These are phyloP conservation scores for Suhomyces bokatorum DNA, from an alignment of 1,139 yeast genomes.

Conservation along the genomic window DNA sequence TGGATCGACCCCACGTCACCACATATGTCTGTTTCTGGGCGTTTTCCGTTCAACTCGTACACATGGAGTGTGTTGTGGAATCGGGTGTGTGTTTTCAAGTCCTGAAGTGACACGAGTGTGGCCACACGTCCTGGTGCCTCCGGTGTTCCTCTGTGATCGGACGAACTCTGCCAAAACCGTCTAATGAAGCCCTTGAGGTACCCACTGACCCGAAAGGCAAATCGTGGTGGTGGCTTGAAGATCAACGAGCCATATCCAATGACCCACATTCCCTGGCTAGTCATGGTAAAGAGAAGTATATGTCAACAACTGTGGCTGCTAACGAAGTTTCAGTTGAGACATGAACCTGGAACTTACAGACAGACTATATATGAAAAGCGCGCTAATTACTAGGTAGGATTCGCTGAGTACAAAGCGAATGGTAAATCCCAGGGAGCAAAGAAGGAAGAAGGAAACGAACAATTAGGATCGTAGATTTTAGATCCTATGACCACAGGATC, in stretches of 20 bases:
- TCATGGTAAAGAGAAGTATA: background rate
- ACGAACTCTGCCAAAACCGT: constrained; percentile 88
- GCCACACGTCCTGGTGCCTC: constrained; percentile 85
- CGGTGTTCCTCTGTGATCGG: constrained; percentile 89
- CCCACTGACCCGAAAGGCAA: constrained; percentile 65
- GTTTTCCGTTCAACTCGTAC: constrained; percentile 33
- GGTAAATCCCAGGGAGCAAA: too few relatives aligned
- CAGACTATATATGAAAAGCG: background rate
- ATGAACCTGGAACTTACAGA: background rate
- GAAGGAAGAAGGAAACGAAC: too few relatives aligned
- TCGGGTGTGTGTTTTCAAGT: constrained; percentile 43
- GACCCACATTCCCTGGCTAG: constrained; percentile 60
- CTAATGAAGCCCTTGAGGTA: constrained; percentile 73
- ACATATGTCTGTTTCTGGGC: constrained; percentile 8
- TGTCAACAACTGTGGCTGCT: background rate
- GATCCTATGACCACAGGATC: too few relatives aligned
- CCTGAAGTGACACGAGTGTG: constrained; percentile 63
- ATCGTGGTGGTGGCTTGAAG: constrained; percentile 86
- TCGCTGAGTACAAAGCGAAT: too few relatives aligned
- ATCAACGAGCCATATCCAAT: constrained; percentile 90
- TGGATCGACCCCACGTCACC: constrained; percentile 6
- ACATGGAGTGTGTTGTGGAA: constrained; percentile 49
- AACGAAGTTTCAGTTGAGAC: too few relatives aligned
- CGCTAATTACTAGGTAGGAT: too few relatives aligned
- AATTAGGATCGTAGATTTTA: too few relatives aligned